Percentiles rank a stretch among this genome's conserved stretches.
Conservation (phyloP, 805 yeast species). For the Zygosaccharomyces kombuchaensis region DNA sequence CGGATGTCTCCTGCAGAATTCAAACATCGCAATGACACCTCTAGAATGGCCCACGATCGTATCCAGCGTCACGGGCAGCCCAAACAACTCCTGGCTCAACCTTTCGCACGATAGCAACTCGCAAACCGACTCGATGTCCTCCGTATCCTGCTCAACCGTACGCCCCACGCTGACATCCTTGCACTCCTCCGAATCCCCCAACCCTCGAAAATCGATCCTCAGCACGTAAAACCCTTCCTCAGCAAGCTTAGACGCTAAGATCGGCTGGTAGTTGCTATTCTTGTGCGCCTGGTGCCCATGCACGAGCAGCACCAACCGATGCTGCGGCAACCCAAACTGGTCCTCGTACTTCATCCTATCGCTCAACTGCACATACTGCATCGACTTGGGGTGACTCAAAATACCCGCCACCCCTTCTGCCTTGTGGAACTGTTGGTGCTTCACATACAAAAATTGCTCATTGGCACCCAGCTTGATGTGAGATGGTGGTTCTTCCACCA, state of each 20-base stretch:
- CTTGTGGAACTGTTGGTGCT: constrained; percentile 21
- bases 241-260: constrained; percentile 58
- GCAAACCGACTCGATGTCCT: constrained; percentile 54
- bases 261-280: constrained; percentile 67
- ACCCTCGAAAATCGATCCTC: constrained; percentile 80
- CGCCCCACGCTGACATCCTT: constrained; percentile 44
- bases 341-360: constrained; percentile 17
- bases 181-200: constrained; percentile 67
- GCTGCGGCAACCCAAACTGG: constrained; percentile 32
- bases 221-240: constrained; percentile 60
- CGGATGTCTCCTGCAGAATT: constrained; percentile 50
- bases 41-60: constrained; percentile 75
- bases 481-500: constrained; percentile 12
- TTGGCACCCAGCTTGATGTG: constrained; percentile 13
- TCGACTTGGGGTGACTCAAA: constrained; percentile 34
- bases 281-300: constrained; percentile 89
- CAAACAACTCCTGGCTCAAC: constrained; percentile 27
- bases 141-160: constrained; percentile 56
- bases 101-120: constrained; percentile 34
- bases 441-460: constrained; percentile 22
- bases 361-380: constrained; percentile 17
- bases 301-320: constrained; percentile 54
- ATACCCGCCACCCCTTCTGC: constrained; percentile 37
- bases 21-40: constrained; percentile 70
- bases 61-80: constrained; percentile 44